A percentile compares a stretch with the other conserved stretches of the same genome.
Conservation (phyloP, 2,329 filamentous ascomycete genomes). For the Ceratocystis eucalypticola region DNA sequence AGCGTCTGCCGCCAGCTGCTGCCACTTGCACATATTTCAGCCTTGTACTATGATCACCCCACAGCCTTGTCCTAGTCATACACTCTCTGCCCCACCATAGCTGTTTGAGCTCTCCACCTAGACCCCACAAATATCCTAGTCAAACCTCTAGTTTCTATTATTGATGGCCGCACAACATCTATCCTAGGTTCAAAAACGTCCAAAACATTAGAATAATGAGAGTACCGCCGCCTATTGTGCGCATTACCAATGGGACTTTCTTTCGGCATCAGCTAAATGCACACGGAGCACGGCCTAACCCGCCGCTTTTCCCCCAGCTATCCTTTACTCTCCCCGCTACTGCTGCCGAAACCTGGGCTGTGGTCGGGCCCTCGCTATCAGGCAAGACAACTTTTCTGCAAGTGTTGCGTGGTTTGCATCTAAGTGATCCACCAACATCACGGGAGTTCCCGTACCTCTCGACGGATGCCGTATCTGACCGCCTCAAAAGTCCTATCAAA, state of each 20-base stretch:
- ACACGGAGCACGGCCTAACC: conserved; percentile 42
- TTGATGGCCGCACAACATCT: too few relatives aligned
- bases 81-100: background rate
- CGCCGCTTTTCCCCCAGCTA: conserved; percentile 58
- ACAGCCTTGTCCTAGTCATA: conserved; percentile 1
- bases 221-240: conserved; percentile 46
- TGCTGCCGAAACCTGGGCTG: conserved; percentile 57
- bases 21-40: background rate
- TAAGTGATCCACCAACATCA: conserved; percentile 62
- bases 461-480: conserved; percentile 41
- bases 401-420: conserved; percentile 58
- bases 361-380: conserved; percentile 65
- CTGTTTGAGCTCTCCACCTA: background rate
- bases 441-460: conserved; percentile 69
- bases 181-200: too few relatives aligned
- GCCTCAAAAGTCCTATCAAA: conserved; percentile 44
- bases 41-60: background rate
- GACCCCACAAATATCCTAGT: background rate
- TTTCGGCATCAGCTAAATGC: conserved; percentile 59
- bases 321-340: conserved; percentile 54
- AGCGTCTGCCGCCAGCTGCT: background rate
- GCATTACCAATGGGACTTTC: conserved; percentile 68
- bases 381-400: conserved; percentile 76
- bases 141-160: background rate
- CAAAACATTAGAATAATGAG: conserved; percentile 14